Evolutionary conservation across 2,329 filamentous ascomycete species (phyloP).

Genomic region (Penicillium brevicompactum): DNA sequence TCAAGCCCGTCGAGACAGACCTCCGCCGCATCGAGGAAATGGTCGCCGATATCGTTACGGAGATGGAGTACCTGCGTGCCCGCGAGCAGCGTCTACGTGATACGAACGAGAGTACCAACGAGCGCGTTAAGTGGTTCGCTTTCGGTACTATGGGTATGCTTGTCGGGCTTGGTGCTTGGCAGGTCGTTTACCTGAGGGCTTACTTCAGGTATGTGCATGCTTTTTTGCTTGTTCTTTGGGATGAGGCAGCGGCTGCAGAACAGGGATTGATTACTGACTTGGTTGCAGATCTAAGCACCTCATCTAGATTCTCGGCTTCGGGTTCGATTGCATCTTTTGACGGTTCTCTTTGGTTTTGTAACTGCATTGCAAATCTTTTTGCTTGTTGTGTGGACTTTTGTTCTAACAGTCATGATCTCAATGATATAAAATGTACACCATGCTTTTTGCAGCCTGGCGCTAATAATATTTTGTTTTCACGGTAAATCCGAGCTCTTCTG

Average conservation of each 20-base stretch:
- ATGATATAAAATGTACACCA: conserved; percentile 30
- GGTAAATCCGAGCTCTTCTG: too few relatives aligned
- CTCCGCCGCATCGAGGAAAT: conserved; percentile 90
- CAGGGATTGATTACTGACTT: neutral
- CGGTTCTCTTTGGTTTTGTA: conserved; percentile 10
- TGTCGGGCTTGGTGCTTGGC: conserved; percentile 87
- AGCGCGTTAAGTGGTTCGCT: conserved; percentile 97
- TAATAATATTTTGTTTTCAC: conserved; percentile 1
- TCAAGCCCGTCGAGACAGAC: conserved; percentile 95
- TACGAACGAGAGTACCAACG: conserved; percentile 99
- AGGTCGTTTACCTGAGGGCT: conserved; percentile 94
- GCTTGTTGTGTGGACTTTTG: conserved; percentile 25
- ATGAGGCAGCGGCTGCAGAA: neutral
- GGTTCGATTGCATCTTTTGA: conserved; percentile 20
- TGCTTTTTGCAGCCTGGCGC: conserved; percentile 13
- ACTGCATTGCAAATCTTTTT: conserved; percentile 13
- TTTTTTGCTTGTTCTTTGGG: neutral
- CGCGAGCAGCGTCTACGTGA: conserved; percentile 95
- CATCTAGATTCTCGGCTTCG: conserved; percentile 50
- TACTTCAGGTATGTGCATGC: conserved; percentile 76
- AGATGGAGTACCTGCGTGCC: conserved; percentile 92
- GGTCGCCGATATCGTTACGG: conserved; percentile 80
- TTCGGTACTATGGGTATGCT: conserved; percentile 90
- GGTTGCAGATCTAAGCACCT: conserved; percentile 66
- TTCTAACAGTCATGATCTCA: conserved; percentile 28